Evolutionary conservation across 2,329 filamentous ascomycete genomes (phyloP).

Genomic region (Calonectria hongkongensis): DNA sequence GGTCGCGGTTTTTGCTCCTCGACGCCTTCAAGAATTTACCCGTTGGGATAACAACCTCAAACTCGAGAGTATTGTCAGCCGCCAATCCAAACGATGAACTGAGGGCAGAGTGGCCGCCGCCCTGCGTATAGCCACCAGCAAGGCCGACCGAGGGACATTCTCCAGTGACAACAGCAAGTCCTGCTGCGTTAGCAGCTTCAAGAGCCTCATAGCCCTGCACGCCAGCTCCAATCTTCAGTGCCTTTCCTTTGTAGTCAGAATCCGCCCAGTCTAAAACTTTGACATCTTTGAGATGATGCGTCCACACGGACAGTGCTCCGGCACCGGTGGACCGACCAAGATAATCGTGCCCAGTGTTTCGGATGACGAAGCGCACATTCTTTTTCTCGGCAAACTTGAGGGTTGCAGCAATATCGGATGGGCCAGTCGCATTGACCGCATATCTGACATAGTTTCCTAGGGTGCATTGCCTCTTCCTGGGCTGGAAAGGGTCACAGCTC

Average conservation of each 20-base stretch:
- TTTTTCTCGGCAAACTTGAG: constrained; percentile 62
- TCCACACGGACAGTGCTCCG: constrained; percentile 64
- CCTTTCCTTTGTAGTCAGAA: constrained; percentile 68
- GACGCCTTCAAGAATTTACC: constrained; percentile 64
- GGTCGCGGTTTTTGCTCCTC: constrained; percentile 68
- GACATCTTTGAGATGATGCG: constrained; percentile 63
- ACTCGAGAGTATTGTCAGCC: constrained; percentile 75
- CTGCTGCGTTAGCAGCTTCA: constrained; percentile 63
- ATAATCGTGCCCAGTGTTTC: constrained; percentile 59
- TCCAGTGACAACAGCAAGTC: constrained; percentile 71
- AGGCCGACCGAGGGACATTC: constrained; percentile 74
- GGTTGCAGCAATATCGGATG: constrained; percentile 57
- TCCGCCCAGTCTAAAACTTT: constrained; percentile 64
- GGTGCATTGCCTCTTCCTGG: constrained; percentile 62
- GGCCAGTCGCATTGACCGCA: constrained; percentile 58
- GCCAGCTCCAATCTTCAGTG: constrained; percentile 73
- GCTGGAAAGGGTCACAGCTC: constrained; percentile 62
- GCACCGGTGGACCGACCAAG: constrained; percentile 61
- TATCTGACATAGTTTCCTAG: constrained; percentile 66
- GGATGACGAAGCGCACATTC: constrained; percentile 61
- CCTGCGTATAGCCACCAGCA: constrained; percentile 76
- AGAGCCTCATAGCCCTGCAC: constrained; percentile 69
- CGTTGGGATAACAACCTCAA: constrained; percentile 70
- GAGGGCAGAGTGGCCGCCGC: constrained; percentile 73
- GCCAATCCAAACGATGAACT: constrained; percentile 72